Percentiles rank a stretch among this genome's conserved stretches.
These are phyloP conservation scores for Petunia hybrid DNA, from an alignment of 305 asterid genomes.

Conservation along the genomic window DNA sequence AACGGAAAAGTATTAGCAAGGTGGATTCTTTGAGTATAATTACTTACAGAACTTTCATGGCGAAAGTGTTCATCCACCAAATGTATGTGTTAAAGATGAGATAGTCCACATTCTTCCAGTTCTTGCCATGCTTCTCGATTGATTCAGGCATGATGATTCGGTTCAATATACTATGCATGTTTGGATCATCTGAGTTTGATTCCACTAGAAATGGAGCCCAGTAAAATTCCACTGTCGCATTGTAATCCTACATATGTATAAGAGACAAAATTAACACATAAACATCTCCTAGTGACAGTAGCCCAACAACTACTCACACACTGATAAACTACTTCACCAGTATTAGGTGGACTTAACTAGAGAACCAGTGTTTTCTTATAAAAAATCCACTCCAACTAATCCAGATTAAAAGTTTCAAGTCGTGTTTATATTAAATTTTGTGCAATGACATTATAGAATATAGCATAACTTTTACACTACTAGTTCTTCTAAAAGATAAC, in stretches of 20 bases:
- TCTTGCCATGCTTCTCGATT: conserved; percentile 79
- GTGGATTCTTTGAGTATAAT: neutral
- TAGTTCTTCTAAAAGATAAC: neutral
- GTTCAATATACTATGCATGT: conserved; percentile 87
- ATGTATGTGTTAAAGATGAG: conserved; percentile 90
- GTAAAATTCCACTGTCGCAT: conserved; percentile 88
- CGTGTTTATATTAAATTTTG: too few species aligned
- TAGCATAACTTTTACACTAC: too few species aligned
- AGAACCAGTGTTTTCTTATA: neutral
- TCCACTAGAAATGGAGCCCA: conserved; percentile 96
- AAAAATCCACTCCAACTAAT: neutral
- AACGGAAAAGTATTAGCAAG: neutral
- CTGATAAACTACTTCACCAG: conserved; percentile 17
- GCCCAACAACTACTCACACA: neutral
- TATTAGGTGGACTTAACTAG: neutral
- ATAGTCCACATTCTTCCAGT: conserved; percentile 87
- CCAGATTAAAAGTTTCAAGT: neutral
- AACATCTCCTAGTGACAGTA: neutral
- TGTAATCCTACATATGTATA: conserved; percentile 64
- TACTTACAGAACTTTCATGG: conserved; percentile 90
- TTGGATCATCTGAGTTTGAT: conserved; percentile 93
- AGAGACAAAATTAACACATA: neutral
- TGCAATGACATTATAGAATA: too few species aligned
- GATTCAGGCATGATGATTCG: conserved; percentile 87
- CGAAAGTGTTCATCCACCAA: conserved; percentile 98